Percentiles rank a stretch among this genome's conserved stretches.
Evolutionary conservation across 306 rosid species (phyloP).

Genomic region (Hippophae rhamnoides): DNA sequence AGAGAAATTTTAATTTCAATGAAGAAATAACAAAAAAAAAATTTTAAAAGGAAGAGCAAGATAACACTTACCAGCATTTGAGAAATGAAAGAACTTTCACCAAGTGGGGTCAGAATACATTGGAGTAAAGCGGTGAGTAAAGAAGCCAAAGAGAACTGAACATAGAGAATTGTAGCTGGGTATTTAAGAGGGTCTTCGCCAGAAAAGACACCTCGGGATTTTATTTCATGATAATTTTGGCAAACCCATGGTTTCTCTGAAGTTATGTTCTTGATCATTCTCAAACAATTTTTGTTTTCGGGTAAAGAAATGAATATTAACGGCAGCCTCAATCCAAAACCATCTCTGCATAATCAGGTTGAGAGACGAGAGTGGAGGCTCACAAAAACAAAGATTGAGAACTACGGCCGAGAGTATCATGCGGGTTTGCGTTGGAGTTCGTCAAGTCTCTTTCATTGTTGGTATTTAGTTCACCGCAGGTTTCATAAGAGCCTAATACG

Average conservation of each 20-base stretch:
- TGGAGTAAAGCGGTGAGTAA: conserved; percentile 20
- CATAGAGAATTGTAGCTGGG: conserved; percentile 12
- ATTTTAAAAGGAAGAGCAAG: background rate
- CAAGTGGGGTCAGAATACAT: conserved; percentile 38
- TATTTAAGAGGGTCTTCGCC: conserved; percentile 31
- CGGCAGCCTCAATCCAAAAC: no score
- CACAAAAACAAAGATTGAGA: background rate
- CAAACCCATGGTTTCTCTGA: conserved; percentile 25
- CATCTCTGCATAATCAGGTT: background rate
- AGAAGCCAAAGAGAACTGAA: conserved; percentile 29
- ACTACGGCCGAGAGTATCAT: conserved; percentile 13
- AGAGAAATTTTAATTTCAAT: no score
- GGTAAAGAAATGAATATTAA: no score
- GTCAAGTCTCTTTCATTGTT: background rate
- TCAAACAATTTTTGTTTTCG: no score
- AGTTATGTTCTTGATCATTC: no score
- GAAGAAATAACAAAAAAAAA: background rate
- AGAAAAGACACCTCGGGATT: conserved; percentile 28
- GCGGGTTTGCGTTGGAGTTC: conserved; percentile 2
- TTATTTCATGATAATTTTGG: background rate
- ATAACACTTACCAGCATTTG: conserved; percentile 36
- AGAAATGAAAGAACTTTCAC: conserved; percentile 32
- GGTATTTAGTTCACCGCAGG: background rate
- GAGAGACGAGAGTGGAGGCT: background rate
- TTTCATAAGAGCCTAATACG: background rate